Conservation (phyloP, 306 rosid species). For the Lupinus albus region DNA sequence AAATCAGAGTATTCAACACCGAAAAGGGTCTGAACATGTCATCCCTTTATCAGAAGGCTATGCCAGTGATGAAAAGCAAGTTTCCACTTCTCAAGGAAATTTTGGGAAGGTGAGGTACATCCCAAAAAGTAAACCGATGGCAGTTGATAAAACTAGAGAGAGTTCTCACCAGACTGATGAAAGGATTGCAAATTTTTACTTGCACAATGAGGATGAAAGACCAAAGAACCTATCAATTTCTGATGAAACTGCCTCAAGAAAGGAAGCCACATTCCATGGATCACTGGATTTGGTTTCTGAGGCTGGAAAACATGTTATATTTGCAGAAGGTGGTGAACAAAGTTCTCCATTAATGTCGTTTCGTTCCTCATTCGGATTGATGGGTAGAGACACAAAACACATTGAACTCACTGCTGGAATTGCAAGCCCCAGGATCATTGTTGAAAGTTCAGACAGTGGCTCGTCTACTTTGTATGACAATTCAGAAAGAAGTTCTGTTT, state of each 20-base stretch:
- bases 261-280: slow-evolving; percentile 48
- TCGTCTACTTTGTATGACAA: slow-evolving; percentile 49
- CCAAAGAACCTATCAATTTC: slow-evolving; percentile 24
- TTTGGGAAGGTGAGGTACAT: slow-evolving; percentile 43
- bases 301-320: slow-evolving; percentile 42
- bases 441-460: slow-evolving; percentile 56
- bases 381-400: slow-evolving; percentile 45
- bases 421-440: slow-evolving; percentile 43
- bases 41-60: slow-evolving; percentile 43
- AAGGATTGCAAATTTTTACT: slow-evolving; percentile 44
- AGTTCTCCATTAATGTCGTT: slow-evolving; percentile 48
- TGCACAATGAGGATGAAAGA: slow-evolving; percentile 44
- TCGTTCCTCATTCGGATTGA: slow-evolving; percentile 64
- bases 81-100: slow-evolving; percentile 48
- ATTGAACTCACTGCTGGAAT: slow-evolving; percentile 44
- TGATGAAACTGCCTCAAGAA: slow-evolving; percentile 43
- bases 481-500: slow-evolving; percentile 47
- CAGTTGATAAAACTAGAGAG: slow-evolving; percentile 53
- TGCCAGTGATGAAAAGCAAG: slow-evolving; percentile 46
- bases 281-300: slow-evolving; percentile 46
- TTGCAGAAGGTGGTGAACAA: slow-evolving; percentile 46
- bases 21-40: slow-evolving; percentile 54
- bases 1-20: slow-evolving; percentile 52
- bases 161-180: slow-evolving; percentile 57
- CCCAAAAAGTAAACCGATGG: slow-evolving; percentile 46